phyloP scores from a whole-genome alignment of 768 basidiomycete species.

The Suillus subaureus region DNA sequence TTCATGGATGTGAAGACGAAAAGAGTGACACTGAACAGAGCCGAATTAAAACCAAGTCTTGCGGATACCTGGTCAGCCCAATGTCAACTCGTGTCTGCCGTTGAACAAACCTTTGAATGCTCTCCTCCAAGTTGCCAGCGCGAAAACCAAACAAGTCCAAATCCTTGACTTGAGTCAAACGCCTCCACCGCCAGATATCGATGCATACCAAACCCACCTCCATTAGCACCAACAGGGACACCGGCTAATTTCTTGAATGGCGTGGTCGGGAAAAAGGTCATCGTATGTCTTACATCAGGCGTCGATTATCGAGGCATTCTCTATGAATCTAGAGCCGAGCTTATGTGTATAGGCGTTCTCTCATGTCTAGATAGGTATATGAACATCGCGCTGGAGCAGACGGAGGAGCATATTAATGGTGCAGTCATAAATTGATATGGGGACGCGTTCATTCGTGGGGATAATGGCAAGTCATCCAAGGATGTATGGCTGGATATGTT shows the following conservation, averaged over 20 bases:
- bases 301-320: conserved; percentile 86
- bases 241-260: conserved; percentile 94
- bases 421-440: conserved; percentile 87
- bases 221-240: conserved; percentile 64
- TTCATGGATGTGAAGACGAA: no score
- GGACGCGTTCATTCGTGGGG: conserved; percentile 93
- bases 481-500: conserved; percentile 1
- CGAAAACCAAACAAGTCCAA: conserved; percentile 22
- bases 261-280: conserved; percentile 96
- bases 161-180: conserved; percentile 20
- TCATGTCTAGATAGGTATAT: conserved; percentile 98
- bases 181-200: conserved; percentile 43
- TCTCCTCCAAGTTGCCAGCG: no score
- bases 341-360: conserved; percentile 65
- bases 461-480: conserved; percentile 66
- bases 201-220: conserved; percentile 46
- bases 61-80: no score
- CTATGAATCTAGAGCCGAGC: neutral
- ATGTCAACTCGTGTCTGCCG: no score
- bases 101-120: no score
- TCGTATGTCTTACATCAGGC: conserved; percentile 88
- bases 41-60: no score
- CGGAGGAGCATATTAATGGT: conserved; percentile 93
- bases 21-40: no score
- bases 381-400: conserved; percentile 98